Conservation (phyloP, 192 early-diverging fungal genomes). For the Phycomyces blakesleeanus region DNA sequence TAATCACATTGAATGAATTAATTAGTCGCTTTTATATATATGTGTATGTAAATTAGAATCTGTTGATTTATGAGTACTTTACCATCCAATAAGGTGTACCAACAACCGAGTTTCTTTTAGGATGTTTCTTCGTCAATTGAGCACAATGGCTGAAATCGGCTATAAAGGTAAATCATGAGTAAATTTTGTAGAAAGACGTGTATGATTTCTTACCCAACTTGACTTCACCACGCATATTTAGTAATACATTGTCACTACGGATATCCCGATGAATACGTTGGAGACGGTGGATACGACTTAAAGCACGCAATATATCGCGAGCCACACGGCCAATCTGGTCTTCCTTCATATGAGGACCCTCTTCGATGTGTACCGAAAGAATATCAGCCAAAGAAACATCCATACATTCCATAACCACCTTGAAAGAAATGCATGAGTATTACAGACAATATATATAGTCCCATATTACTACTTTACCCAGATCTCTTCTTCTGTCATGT, state of each 20-base stretch:
- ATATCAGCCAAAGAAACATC: constrained; percentile 97
- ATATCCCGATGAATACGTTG: constrained; percentile 92
- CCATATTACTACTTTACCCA: constrained; percentile 54
- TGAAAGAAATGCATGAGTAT: no score
- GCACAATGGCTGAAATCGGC: constrained; percentile 97
- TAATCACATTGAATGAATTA: no score
- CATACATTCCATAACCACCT: constrained; percentile 96
- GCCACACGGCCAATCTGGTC: constrained; percentile 89
- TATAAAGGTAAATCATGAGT: constrained; percentile 14
- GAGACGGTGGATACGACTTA: constrained; percentile 72
- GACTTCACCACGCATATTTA: constrained; percentile 77
- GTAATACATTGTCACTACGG: constrained; percentile 88
- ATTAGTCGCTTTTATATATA: no score
- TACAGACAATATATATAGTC: background rate
- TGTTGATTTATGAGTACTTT: background rate
- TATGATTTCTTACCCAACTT: constrained; percentile 58
- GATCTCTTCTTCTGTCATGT: constrained; percentile 75
- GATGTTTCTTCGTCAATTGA: constrained; percentile 75
- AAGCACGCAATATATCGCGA: constrained; percentile 75
- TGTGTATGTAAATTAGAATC: no score
- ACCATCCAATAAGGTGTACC: constrained; percentile 97
- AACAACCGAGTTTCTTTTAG: constrained; percentile 81
- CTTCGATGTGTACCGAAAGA: constrained; percentile 76
- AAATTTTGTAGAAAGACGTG: background rate
- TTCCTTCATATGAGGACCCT: constrained; percentile 64